Evolutionary conservation across 352 stramenopile species (phyloP).

Genomic region (Peronospora tabacina): DNA sequence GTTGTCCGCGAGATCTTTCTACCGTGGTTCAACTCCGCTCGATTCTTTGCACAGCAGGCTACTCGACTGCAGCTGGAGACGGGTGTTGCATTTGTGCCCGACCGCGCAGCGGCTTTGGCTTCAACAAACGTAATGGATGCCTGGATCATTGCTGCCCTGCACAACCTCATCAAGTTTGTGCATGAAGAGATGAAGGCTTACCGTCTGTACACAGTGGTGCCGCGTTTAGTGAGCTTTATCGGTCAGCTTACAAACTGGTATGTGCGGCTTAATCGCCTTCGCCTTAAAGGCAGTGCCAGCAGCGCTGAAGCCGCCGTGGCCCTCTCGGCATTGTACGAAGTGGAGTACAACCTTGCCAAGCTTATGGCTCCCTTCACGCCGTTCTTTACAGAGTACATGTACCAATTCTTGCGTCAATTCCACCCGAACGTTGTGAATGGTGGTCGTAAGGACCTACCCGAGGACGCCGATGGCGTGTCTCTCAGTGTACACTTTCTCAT

Average conservation of each 20-base stretch:
- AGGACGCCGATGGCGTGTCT: conserved; percentile 87
- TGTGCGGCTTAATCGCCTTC: conserved; percentile 96
- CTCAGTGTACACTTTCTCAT: conserved; percentile 95
- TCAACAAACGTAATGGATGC: conserved; percentile 98
- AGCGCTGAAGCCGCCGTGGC: conserved; percentile 79
- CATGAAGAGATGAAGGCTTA: conserved; percentile 97
- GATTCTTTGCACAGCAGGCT: conserved; percentile 98
- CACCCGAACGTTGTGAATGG: conserved; percentile 82
- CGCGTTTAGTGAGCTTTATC: conserved; percentile 96
- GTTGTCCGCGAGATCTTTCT: conserved; percentile 98
- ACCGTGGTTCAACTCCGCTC: conserved; percentile 98
- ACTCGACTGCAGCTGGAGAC: conserved; percentile 87
- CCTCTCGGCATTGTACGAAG: conserved; percentile 96
- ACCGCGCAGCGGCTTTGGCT: conserved; percentile 68
- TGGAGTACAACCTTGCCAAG: conserved; percentile 91
- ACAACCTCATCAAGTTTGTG: conserved; percentile 97
- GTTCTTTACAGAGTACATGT: conserved; percentile 99
- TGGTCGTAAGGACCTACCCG: conserved; percentile 71
- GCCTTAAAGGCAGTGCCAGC: conserved; percentile 93
- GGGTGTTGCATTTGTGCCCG: conserved; percentile 84
- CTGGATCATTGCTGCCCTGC: conserved; percentile 97
- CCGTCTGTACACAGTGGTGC: conserved; percentile 98
- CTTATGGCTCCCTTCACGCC: conserved; percentile 99
- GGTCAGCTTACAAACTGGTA: conserved; percentile 99
- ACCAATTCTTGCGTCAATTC: conserved; percentile 96